Evolutionary conservation across 176 grass and related monocot genomes (phyloP).

Genomic region (Carex pumila): DNA sequence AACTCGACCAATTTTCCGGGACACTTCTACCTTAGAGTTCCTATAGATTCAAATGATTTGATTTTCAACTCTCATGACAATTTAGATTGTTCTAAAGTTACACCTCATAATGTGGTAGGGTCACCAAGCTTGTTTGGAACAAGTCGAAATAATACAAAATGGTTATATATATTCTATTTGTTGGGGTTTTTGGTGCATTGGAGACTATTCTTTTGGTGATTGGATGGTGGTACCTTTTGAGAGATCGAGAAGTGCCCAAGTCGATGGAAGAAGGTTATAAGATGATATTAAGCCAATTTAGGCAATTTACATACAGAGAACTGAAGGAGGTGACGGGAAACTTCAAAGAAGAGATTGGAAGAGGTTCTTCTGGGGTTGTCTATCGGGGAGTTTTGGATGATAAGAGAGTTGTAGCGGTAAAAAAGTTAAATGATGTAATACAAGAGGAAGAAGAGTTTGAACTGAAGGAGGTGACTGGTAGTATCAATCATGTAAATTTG

Average conservation of each 20-base stretch:
- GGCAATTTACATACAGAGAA: constrained; percentile 48
- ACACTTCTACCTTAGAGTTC: constrained; percentile 47
- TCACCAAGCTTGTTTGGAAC: constrained; percentile 38
- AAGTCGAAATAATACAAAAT: constrained; percentile 23
- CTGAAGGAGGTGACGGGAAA: constrained; percentile 48
- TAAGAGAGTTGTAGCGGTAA: constrained; percentile 48
- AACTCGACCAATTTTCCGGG: constrained; percentile 38
- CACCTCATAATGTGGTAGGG: constrained; percentile 9
- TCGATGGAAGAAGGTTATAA: constrained; percentile 53
- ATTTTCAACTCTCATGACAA: constrained; percentile 1
- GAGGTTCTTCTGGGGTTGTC: constrained; percentile 49
- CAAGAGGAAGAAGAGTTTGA: constrained; percentile 59
- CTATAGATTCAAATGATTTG: constrained; percentile 28
- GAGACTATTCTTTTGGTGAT: constrained; percentile 41
- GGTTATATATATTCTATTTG: constrained; percentile 45
- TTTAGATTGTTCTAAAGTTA: constrained; percentile 21
- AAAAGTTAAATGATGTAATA: constrained; percentile 43
- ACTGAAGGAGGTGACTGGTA: constrained; percentile 42
- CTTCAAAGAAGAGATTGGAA: constrained; percentile 78
- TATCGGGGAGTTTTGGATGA: constrained; percentile 56
- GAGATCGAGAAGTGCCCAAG: constrained; percentile 29
- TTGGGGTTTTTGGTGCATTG: constrained; percentile 32
- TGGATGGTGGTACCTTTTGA: constrained; percentile 62
- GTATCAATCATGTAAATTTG: constrained; percentile 67
- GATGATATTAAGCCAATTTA: constrained; percentile 53